Conservation (phyloP, 2,329 filamentous ascomycete species). For the Thielaviopsis euricoi region DNA sequence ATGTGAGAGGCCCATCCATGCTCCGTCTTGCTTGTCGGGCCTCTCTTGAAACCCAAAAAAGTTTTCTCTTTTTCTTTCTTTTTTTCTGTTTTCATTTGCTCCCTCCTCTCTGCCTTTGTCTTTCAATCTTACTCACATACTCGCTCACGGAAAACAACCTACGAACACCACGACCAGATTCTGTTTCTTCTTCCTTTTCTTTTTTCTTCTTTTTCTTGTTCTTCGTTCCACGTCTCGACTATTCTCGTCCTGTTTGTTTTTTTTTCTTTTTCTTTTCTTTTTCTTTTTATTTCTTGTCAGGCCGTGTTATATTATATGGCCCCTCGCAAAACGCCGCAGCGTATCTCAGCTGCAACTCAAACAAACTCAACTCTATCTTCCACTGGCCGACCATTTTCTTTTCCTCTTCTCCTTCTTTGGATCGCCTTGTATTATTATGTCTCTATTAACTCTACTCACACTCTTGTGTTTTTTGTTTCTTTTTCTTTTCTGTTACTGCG, state of each 20-base stretch:
- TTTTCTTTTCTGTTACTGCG: background rate
- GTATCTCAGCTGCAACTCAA: background rate
- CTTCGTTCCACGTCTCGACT: background rate
- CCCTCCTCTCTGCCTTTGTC: too few relatives aligned
- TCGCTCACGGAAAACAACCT: too few relatives aligned
- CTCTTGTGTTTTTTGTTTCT: background rate
- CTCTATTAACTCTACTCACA: background rate
- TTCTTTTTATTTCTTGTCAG: background rate
- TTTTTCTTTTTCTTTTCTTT: background rate
- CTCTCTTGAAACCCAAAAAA: too few relatives aligned
- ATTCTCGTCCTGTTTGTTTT: background rate
- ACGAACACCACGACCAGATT: background rate
- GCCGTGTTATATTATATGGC: background rate
- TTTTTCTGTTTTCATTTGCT: too few relatives aligned
- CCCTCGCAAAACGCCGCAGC: background rate
- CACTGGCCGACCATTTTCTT: background rate
- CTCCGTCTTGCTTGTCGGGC: too few relatives aligned
- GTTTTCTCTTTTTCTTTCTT: conserved; percentile 3
- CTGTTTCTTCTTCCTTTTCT: background rate
- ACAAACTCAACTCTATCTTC: background rate
- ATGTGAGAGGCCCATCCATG: too few relatives aligned
- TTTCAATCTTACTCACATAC: too few relatives aligned
- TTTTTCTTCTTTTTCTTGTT: background rate
- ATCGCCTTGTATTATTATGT: background rate
- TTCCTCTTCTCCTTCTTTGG: too few relatives aligned